A percentile compares a stretch with the other conserved stretches of the same genome.
These are phyloP conservation scores for Candida palmyrensis DNA, from an alignment of 805 yeast species.

Conservation along the genomic window DNA sequence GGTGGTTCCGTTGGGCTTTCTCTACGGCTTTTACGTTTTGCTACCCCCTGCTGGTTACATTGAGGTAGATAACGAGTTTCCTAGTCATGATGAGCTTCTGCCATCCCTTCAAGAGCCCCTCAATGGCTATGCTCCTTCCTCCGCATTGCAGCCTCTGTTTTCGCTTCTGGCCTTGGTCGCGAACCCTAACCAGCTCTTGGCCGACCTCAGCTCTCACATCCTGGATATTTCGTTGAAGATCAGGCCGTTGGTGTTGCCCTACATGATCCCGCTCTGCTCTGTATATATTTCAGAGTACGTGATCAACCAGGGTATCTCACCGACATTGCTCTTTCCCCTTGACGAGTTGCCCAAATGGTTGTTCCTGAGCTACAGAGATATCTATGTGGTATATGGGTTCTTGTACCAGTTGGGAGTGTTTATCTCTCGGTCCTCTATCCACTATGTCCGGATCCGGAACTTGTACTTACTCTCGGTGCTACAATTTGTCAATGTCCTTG, in stretches of 20 bases:
- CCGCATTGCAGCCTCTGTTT: no score
- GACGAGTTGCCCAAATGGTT: conserved; percentile 54
- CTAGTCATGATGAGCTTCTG: conserved; percentile 1
- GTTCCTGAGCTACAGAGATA: conserved; percentile 68
- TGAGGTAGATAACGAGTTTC: conserved; percentile 3
- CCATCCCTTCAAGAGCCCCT: not conserved
- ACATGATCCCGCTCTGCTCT: conserved; percentile 76
- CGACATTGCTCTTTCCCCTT: conserved; percentile 77
- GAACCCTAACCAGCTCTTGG: not conserved
- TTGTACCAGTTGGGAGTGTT: conserved; percentile 91
- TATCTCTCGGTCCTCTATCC: conserved; percentile 79
- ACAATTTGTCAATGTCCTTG: conserved; percentile 58
- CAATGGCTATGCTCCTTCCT: not conserved
- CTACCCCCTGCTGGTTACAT: conserved; percentile 15
- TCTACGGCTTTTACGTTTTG: conserved; percentile 22
- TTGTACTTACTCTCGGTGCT: conserved; percentile 60
- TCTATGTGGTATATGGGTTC: conserved; percentile 87
- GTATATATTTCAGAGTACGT: conserved; percentile 85
- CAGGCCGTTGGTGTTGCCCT: conserved; percentile 50
- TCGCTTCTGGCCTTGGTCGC: no score
- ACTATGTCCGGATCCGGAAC: conserved; percentile 51
- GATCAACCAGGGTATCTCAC: conserved; percentile 89
- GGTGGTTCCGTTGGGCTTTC: conserved; percentile 48
- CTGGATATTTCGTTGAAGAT: conserved; percentile 21
- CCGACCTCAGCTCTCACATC: conserved; percentile 10